Evolutionary conservation across 129 eudicot species (phyloP).

Genomic region (Calendula officinalis): DNA sequence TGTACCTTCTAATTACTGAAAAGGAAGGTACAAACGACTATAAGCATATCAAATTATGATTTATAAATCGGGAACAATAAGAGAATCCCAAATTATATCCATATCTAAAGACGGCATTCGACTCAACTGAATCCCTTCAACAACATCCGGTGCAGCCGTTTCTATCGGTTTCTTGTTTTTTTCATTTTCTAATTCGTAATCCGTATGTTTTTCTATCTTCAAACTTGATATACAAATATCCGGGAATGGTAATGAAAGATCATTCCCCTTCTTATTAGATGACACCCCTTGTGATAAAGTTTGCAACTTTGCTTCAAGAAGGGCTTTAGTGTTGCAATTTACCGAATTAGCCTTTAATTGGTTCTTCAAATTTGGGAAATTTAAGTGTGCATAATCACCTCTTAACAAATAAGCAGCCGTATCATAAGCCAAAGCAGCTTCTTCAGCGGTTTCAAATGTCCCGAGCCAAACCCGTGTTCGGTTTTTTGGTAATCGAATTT

Average conservation of each 20-base stretch:
- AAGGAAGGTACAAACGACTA: slow-evolving; percentile 22
- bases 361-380: slow-evolving; percentile 66
- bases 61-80: slow-evolving; percentile 70
- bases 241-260: slow-evolving; percentile 24
- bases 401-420: slow-evolving; percentile 76
- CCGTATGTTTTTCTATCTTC: background rate
- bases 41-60: slow-evolving; percentile 38
- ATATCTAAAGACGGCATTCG: slow-evolving; percentile 97
- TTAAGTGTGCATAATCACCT: slow-evolving; percentile 72
- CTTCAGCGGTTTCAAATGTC: slow-evolving; percentile 87
- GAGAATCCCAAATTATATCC: slow-evolving; percentile 95
- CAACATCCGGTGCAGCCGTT: slow-evolving; percentile 30
- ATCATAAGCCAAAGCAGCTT: slow-evolving; percentile 91
- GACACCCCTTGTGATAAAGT: slow-evolving; percentile 37
- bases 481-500: slow-evolving; percentile 78
- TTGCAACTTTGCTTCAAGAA: slow-evolving; percentile 77
- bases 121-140: slow-evolving; percentile 73
- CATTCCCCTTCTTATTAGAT: slow-evolving; percentile 22
- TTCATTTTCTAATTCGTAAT: slow-evolving; percentile 11
- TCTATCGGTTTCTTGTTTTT: slow-evolving; percentile 31
- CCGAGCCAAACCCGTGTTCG: slow-evolving; percentile 91
- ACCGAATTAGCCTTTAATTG: slow-evolving; percentile 50
- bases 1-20: slow-evolving; percentile 20
- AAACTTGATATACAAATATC: slow-evolving; percentile 15
- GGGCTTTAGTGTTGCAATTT: slow-evolving; percentile 59